These are phyloP conservation scores for Datura wrightii DNA, from an alignment of 257 asterid genomes.

Conservation along the genomic window DNA sequence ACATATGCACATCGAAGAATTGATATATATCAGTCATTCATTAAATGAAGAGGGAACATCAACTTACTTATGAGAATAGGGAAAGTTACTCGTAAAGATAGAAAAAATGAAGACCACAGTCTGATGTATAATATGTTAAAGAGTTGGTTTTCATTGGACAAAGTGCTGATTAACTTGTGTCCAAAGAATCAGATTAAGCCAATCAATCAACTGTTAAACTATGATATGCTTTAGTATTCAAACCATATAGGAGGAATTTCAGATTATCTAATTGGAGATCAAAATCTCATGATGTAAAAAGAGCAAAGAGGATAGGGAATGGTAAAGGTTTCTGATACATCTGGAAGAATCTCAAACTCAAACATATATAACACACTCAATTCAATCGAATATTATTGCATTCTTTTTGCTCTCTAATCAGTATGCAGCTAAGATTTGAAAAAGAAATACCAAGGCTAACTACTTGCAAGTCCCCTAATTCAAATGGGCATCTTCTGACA, in stretches of 20 bases:
- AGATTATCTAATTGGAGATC: background rate
- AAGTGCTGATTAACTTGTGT: background rate
- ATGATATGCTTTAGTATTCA: background rate
- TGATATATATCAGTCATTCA: background rate
- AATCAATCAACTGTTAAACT: background rate
- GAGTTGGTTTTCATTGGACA: background rate
- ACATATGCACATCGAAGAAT: conserved; percentile 36
- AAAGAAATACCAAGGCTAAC: conserved; percentile 65
- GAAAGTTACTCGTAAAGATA: background rate
- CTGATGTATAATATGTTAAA: background rate
- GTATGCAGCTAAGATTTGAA: conserved; percentile 14
- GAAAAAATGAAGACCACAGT: background rate
- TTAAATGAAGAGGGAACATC: background rate
- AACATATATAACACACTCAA: background rate
- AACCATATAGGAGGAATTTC: background rate
- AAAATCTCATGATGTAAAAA: background rate
- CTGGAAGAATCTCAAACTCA: conserved; percentile 9
- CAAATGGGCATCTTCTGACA: conserved; percentile 62
- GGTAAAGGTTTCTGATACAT: background rate
- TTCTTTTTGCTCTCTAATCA: conserved; percentile 18
- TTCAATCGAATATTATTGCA: conserved; percentile 8
- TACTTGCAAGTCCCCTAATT: conserved; percentile 71
- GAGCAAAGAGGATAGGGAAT: background rate
- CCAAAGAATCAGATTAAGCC: background rate
- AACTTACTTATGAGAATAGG: conserved; percentile 5